These are phyloP conservation scores for Sporodiniella umbellata DNA, from an alignment of 371 early-diverging fungal genomes.

Conservation along the genomic window DNA sequence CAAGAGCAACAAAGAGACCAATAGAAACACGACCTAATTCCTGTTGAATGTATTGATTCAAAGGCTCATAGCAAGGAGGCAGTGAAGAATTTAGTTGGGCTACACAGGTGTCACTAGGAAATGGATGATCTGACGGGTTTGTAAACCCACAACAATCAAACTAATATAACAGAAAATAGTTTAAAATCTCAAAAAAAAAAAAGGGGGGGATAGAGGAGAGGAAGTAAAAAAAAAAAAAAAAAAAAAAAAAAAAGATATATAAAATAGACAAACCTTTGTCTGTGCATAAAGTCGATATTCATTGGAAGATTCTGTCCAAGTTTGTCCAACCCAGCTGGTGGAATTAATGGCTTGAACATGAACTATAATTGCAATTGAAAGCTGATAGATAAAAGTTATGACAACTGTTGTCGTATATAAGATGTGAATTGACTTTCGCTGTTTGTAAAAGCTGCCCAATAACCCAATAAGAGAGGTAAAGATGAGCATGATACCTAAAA, in stretches of 20 bases:
- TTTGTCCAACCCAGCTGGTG: slow-evolving; percentile 26
- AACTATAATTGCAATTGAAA: slow-evolving; percentile 33
- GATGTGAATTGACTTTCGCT: slow-evolving; percentile 31
- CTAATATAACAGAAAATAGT: slow-evolving; percentile 1
- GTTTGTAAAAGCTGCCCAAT: slow-evolving; percentile 26
- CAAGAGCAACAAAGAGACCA: slow-evolving; percentile 29
- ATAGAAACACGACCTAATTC: slow-evolving; percentile 29
- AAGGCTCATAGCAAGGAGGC: slow-evolving; percentile 29
- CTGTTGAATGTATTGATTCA: slow-evolving; percentile 18
- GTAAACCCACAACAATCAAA: slow-evolving; percentile 41
- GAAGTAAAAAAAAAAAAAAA: background rate
- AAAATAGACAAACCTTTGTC: slow-evolving; percentile 19
- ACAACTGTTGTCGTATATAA: slow-evolving; percentile 29
- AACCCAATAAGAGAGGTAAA: slow-evolving; percentile 37
- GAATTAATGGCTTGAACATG: slow-evolving; percentile 38
- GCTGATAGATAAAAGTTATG: slow-evolving; percentile 35
- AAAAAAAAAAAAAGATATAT: background rate
- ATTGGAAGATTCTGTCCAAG: slow-evolving; percentile 29
- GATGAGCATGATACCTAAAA: slow-evolving; percentile 34
- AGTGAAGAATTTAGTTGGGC: slow-evolving; percentile 24
- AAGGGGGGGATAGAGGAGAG: background rate
- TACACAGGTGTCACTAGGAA: slow-evolving; percentile 20
- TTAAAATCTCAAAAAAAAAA: background rate
- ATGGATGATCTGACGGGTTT: slow-evolving; percentile 26
- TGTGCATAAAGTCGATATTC: slow-evolving; percentile 37